A percentile compares a stretch with the other conserved stretches of the same genome.
phyloP scores from a whole-genome alignment of 306 rosid species.

The Medicago truncatula region DNA sequence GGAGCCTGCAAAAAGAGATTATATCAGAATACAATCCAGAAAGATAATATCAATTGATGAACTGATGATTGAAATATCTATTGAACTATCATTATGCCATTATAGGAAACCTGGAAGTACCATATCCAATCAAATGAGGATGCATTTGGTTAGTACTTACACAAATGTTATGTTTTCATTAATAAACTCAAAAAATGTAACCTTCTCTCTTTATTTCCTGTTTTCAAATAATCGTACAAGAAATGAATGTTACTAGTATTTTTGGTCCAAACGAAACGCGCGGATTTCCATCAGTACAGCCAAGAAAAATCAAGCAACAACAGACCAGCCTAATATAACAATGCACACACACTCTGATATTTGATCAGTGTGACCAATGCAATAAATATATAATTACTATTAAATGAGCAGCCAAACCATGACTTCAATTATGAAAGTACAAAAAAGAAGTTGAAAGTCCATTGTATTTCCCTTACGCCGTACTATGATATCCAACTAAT shows the following conservation, averaged over 20 bases:
- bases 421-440: too few relatives aligned
- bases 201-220: neutral
- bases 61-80: conserved; percentile 16
- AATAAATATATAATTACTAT: neutral
- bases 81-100: neutral
- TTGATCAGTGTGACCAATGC: neutral
- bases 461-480: too few relatives aligned
- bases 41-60: conserved; percentile 26
- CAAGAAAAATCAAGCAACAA: neutral
- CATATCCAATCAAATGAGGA: conserved; percentile 27
- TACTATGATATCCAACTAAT: neutral
- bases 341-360: neutral
- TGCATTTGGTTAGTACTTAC: neutral
- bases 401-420: neutral
- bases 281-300: neutral
- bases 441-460: too few relatives aligned
- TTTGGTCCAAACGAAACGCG: neutral
- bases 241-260: neutral
- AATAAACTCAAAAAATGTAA: conserved; percentile 10
- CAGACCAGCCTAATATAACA: neutral
- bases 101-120: conserved; percentile 19
- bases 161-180: neutral
- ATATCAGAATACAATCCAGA: conserved; percentile 11
- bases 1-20: conserved; percentile 76
- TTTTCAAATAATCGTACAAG: neutral